Base-by-base conservation (phyloP, 768 basidiomycete genomes). In the Tylopilus vinaceipallidus region DNA sequence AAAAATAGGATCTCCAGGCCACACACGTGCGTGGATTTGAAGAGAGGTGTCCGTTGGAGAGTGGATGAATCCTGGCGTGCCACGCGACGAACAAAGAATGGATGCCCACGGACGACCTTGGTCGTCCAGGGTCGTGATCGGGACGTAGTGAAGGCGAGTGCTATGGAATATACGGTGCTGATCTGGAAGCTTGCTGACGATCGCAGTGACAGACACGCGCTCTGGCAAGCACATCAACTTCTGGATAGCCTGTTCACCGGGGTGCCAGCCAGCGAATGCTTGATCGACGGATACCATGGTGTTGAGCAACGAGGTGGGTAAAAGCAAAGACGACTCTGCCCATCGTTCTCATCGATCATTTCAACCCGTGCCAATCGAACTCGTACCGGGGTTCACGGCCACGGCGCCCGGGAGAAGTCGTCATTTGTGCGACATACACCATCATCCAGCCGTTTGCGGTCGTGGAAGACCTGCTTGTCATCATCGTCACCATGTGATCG, bases 1-100 rank as follows among this genome's bases (percentile, higher is more conserved):
- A 19, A 64, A 41, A 12, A 83, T 64, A 4, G 84, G 84, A 29
- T 86, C 84, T 0, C 82, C 82, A 6, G 71, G 66, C 68, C 69
- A 70, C 14, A 67, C 52, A 2, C 20, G 55, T 2, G 64, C 59
- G 16, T 55, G 51, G n/a, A 69, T 46, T 5, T 33, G 43, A 3
- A 70, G 57, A 9, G 47, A 47, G 4, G 53, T 56, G 26, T 62
- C 50, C 3, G 54, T 49, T 2, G 67, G 62, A 30, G 63, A 67
- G 5, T 37, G 38, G 27, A 70, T 69, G 53, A 69, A 70, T 14
- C 54, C 57, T 2, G 62, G 57, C 2, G 49, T 51, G 2, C 69
- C 69, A 6, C 55, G 42, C 9, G 49, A 38, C n/a, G 65, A 59
- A 45, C 64, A 65, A 4, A 70, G 55, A 16, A 70, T 48, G 27